phyloP scores from a whole-genome alignment of 441 rosid genomes.

The Croton setiger region DNA sequence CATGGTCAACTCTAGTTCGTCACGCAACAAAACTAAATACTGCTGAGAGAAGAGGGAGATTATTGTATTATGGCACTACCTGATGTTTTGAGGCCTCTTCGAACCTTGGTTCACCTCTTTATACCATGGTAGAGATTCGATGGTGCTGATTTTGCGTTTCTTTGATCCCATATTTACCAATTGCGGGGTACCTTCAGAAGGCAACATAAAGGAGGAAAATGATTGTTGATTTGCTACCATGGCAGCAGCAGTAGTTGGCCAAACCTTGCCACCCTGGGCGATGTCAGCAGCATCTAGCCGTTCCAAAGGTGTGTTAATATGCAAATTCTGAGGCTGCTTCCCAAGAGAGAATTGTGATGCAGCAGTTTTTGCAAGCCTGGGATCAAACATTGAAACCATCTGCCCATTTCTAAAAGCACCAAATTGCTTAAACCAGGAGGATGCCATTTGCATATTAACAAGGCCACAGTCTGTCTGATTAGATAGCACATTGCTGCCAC shows the following conservation, averaged over 20 bases:
- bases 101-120: constrained; percentile 49
- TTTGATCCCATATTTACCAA: constrained; percentile 33
- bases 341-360: constrained; percentile 29
- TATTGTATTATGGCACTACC: constrained; percentile 31
- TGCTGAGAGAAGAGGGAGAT: not conserved
- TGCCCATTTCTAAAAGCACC: constrained; percentile 47
- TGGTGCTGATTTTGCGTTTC: constrained; percentile 50
- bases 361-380: constrained; percentile 26
- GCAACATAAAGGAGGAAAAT: constrained; percentile 28
- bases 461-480: constrained; percentile 29
- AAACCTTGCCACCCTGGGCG: constrained; percentile 25
- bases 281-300: constrained; percentile 27
- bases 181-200: constrained; percentile 25
- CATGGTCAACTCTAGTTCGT: not conserved
- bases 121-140: constrained; percentile 58
- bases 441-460: constrained; percentile 31
- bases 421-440: constrained; percentile 44
- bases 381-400: constrained; percentile 34
- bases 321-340: constrained; percentile 36
- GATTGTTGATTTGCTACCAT: constrained; percentile 26
- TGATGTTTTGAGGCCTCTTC: constrained; percentile 42
- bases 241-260: constrained; percentile 21
- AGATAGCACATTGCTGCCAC: constrained; percentile 23
- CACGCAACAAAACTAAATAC: not conserved
- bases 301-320: constrained; percentile 20